A percentile compares a stretch with the other conserved stretches of the same genome.
Evolutionary conservation across 768 basidiomycete genomes (phyloP).

Genomic region (Termitomyces sp.): DNA sequence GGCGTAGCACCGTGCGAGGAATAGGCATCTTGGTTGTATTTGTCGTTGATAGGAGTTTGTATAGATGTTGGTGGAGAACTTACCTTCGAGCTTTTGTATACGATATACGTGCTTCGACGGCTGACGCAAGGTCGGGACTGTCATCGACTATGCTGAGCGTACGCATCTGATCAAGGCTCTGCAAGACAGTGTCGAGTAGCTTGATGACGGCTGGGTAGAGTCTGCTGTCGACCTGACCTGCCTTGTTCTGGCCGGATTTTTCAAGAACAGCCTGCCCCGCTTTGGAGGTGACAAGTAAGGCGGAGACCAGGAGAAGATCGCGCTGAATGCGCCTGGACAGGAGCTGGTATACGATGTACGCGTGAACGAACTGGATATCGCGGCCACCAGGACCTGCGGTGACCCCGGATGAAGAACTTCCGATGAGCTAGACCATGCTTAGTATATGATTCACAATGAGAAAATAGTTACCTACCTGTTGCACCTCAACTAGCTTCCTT

Average conservation of each 20-base stretch:
- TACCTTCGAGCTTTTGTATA: constrained; percentile 75
- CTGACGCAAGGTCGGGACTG: constrained; percentile 74
- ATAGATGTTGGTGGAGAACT: constrained; percentile 11
- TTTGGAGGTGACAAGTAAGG: constrained; percentile 45
- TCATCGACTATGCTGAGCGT: constrained; percentile 83
- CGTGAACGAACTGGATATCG: constrained; percentile 81
- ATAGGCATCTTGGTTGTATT: constrained; percentile 49
- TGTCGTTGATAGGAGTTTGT: background rate
- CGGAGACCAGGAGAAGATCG: constrained; percentile 74
- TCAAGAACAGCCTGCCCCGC: constrained; percentile 7
- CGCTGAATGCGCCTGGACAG: constrained; percentile 85
- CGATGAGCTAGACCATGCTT: constrained; percentile 27
- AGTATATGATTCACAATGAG: background rate
- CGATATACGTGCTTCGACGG: constrained; percentile 70
- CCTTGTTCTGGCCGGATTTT: constrained; percentile 27
- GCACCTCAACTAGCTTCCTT: constrained; percentile 74
- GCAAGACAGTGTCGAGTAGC: constrained; percentile 78
- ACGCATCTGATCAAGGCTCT: constrained; percentile 82
- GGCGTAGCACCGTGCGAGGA: constrained; percentile 73
- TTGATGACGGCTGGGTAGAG: constrained; percentile 88
- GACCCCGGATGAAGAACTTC: constrained; percentile 28
- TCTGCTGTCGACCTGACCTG: constrained; percentile 57
- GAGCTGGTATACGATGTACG: constrained; percentile 84
- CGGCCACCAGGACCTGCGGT: constrained; percentile 41
- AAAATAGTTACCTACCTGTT: constrained; percentile 50